Evolutionary conservation across 495 filamentous ascomycete genomes (phyloP), one percentile per base, ranked within the genome.

Genomic region (Barbatosphaeria neglecta): DNA sequence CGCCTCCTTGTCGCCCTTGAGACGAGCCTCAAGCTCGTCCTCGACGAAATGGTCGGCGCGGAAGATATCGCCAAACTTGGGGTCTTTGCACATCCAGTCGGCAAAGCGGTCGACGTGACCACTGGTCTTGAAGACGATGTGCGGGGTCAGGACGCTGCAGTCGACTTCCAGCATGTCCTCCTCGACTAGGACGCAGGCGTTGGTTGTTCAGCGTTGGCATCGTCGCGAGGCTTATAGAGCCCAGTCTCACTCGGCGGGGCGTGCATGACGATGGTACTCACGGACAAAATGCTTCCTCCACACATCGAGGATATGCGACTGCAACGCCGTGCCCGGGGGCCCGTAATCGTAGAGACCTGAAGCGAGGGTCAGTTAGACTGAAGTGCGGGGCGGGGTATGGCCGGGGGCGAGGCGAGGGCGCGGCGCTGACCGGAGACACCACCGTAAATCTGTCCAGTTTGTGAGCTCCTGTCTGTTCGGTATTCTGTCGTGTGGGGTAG

Each of bases 31-130:
- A 19, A 98, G 75, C 22, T 95, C 80, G 56, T 94, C 89, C 69
- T 97, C 87, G 28, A 98, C 87, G 52, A 97, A 73, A 67, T 98
- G 92, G 61, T 98, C 92, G 23, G 92, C 89, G 49, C 92, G 79
- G 63, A 96, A 82, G 48, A 96, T 93, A 70, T 97, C 93, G 57
- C 92, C 92, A 54, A 83, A 92, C 72, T 94, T 92, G 44, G 89
- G 88, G 63, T 98, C 92, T 66, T 96, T 96, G 80, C 88, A 94
- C 90, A 96, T 95, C 87, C 87, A 96, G 63, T 97, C 93, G 54
- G 88, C 84, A 63, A 97, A 98, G 64, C 93, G 93, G 53, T 96
- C 92, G 44, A 97, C 92, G 66, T 98, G 92, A 48, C 93, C 92
- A 59, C 82, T 87, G 20, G 92, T 97, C 77, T 96, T 95, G 39